These are phyloP conservation scores for Vigna angularis DNA, from an alignment of 306 rosid species.

Conservation along the genomic window DNA sequence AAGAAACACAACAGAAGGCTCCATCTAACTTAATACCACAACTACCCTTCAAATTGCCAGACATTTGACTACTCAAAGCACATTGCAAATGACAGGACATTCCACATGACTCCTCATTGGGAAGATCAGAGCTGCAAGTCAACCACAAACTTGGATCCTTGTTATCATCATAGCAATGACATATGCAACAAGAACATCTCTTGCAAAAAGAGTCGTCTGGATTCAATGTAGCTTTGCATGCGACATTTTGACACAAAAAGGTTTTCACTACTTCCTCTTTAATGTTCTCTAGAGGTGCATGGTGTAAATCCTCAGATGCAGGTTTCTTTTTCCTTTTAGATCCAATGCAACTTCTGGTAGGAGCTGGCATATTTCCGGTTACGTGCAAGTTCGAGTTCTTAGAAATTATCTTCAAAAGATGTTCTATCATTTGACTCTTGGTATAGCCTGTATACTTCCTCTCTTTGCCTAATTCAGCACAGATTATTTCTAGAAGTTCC, in stretches of 20 bases:
- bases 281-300: constrained; percentile 44
- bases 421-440: constrained; percentile 76
- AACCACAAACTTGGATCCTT: constrained; percentile 98
- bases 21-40: constrained; percentile 68
- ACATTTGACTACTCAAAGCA: constrained; percentile 71
- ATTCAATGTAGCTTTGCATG: constrained; percentile 77
- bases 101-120: constrained; percentile 73
- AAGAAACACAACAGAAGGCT: constrained; percentile 75
- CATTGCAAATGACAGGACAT: constrained; percentile 95
- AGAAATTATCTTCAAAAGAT: constrained; percentile 72
- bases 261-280: constrained; percentile 56
- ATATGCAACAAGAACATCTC: constrained; percentile 93
- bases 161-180: constrained; percentile 84
- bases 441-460: constrained; percentile 90
- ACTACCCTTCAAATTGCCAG: constrained; percentile 69
- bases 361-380: constrained; percentile 36
- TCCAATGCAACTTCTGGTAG: constrained; percentile 53
- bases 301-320: constrained; percentile 48
- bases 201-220: constrained; percentile 78
- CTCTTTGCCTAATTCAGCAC: constrained; percentile 89
- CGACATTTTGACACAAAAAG: constrained; percentile 71
- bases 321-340: constrained; percentile 65
- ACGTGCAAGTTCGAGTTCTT: constrained; percentile 56
- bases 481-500: constrained; percentile 85
- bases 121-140: constrained; percentile 67